A percentile compares a stretch with the other conserved stretches of the same genome.
Evolutionary conservation across 345 rosid species (phyloP).

Genomic region (Syzygium jambos): DNA sequence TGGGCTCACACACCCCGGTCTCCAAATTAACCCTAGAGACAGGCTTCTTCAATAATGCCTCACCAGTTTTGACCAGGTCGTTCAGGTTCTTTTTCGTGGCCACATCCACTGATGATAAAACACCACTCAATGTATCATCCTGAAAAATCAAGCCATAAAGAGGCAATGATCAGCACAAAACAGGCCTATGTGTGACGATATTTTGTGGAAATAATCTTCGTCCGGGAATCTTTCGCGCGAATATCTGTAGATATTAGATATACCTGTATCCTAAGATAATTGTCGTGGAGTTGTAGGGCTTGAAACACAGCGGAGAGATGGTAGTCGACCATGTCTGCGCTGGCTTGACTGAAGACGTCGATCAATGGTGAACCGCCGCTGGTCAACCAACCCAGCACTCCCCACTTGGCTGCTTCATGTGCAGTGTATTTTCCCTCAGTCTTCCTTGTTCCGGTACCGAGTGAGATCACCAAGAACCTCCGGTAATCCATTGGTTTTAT

Average conservation of each 20-base stretch:
- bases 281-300: slow-evolving; percentile 34
- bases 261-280: slow-evolving; percentile 47
- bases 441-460: slow-evolving; percentile 49
- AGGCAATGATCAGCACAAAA: background rate
- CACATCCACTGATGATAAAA: slow-evolving; percentile 43
- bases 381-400: slow-evolving; percentile 55
- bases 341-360: slow-evolving; percentile 51
- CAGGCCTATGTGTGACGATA: background rate
- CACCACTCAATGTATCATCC: slow-evolving; percentile 60
- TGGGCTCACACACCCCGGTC: slow-evolving; percentile 33
- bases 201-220: background rate
- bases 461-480: slow-evolving; percentile 45
- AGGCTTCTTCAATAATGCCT: slow-evolving; percentile 42
- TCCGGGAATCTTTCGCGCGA: background rate
- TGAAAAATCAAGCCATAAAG: slow-evolving; percentile 5
- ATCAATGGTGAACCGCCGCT: slow-evolving; percentile 38
- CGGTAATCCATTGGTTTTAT: slow-evolving; percentile 38
- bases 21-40: slow-evolving; percentile 55
- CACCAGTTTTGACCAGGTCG: slow-evolving; percentile 46
- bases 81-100: slow-evolving; percentile 54
- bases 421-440: slow-evolving; percentile 31
- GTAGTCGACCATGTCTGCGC: slow-evolving; percentile 55
- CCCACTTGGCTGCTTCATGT: slow-evolving; percentile 45
- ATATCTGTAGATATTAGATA: background rate
- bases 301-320: slow-evolving; percentile 41